phyloP scores from a whole-genome alignment of 2,329 filamentous ascomycete species.

The Peltaster fructicola region DNA sequence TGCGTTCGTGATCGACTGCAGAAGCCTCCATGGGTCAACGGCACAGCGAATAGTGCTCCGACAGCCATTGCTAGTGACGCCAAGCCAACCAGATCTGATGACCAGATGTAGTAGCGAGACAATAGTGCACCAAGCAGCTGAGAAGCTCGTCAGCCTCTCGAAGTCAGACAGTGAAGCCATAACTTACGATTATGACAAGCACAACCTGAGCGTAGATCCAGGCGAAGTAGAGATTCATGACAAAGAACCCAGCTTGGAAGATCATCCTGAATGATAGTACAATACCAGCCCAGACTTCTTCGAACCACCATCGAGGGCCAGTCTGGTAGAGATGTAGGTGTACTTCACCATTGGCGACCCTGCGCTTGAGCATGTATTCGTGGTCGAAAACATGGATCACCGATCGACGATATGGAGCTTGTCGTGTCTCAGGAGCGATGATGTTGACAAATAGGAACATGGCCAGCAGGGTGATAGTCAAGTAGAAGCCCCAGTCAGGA shows the following conservation, averaged over 20 bases:
- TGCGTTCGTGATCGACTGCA: slow-evolving; percentile 48
- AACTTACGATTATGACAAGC: slow-evolving; percentile 47
- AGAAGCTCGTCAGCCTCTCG: not conserved
- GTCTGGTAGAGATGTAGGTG: slow-evolving; percentile 58
- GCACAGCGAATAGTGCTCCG: slow-evolving; percentile 51
- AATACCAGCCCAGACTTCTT: slow-evolving; percentile 56
- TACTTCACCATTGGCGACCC: slow-evolving; percentile 54
- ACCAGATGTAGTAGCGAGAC: slow-evolving; percentile 48
- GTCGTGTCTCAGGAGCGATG: slow-evolving; percentile 52
- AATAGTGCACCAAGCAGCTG: slow-evolving; percentile 51
- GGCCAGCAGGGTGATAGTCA: slow-evolving; percentile 50
- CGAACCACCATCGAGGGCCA: slow-evolving; percentile 58
- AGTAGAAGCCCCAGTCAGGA: slow-evolving; percentile 60
- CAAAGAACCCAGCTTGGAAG: slow-evolving; percentile 53
- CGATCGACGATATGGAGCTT: slow-evolving; percentile 49
- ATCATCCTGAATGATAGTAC: slow-evolving; percentile 53
- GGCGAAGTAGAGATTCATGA: slow-evolving; percentile 53
- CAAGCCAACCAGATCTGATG: slow-evolving; percentile 47
- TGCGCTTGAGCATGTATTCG: slow-evolving; percentile 30
- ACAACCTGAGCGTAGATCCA: slow-evolving; percentile 69
- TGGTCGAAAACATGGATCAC: slow-evolving; percentile 43
- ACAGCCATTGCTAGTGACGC: slow-evolving; percentile 49
- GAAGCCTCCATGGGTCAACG: slow-evolving; percentile 52
- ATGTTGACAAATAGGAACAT: slow-evolving; percentile 51
- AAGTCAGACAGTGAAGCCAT: not conserved